phyloP scores from a whole-genome alignment of 2,329 filamentous ascomycete genomes.

The Penicillium verrucosum region DNA sequence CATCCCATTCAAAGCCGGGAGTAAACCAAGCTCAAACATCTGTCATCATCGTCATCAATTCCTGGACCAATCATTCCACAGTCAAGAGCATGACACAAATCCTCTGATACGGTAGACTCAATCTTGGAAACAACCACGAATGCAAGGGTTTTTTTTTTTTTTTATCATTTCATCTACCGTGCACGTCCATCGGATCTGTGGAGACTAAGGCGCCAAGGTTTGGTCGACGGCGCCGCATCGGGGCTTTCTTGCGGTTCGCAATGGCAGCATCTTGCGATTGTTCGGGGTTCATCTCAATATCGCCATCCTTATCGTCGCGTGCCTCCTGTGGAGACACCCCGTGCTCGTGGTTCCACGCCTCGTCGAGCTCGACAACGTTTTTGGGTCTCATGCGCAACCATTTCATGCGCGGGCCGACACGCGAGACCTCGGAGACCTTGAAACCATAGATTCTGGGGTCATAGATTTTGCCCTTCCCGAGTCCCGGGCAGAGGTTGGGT shows the following conservation, averaged over 20 bases:
- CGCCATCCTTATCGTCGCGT: conserved; percentile 33
- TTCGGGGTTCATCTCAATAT: conserved; percentile 37
- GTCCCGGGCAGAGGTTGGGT: conserved; percentile 81
- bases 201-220: conserved; percentile 16
- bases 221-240: conserved; percentile 41
- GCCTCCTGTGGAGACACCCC: conserved; percentile 11
- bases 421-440: conserved; percentile 83
- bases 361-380: conserved; percentile 79
- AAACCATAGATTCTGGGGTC: conserved; percentile 97
- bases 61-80: conserved; percentile 13
- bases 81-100: not conserved
- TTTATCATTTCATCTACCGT: conserved; percentile 20
- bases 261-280: conserved; percentile 38
- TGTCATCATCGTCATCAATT: conserved; percentile 9
- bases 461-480: conserved; percentile 81
- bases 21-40: conserved; percentile 7
- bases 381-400: conserved; percentile 85
- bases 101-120: not conserved
- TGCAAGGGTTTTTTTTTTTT: not conserved
- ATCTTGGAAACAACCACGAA: conserved; percentile 1
- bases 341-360: conserved; percentile 49
- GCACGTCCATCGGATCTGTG: conserved; percentile 35
- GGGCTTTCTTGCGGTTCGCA: conserved; percentile 43
- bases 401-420: conserved; percentile 91
- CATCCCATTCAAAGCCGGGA: conserved; percentile 6